A percentile compares a stretch with the other conserved stretches of the same genome.
These are phyloP conservation scores for Alternaria sp. DNA, from an alignment of 2,329 filamentous ascomycete genomes.

Conservation along the genomic window DNA sequence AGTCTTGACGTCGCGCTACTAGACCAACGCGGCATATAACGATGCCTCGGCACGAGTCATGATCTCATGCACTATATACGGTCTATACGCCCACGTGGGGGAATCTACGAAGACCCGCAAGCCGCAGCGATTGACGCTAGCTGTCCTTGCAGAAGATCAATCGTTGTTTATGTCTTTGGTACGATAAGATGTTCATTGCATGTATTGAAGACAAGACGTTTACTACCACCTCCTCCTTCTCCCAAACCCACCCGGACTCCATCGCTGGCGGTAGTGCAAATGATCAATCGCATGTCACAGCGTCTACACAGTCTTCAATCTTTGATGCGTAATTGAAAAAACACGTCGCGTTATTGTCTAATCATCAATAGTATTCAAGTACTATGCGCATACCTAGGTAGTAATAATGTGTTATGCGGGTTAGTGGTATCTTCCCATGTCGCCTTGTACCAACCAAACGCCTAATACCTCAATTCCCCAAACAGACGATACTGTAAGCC, in stretches of 20 bases:
- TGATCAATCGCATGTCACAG: background rate
- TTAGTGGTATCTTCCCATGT: slow-evolving; percentile 10
- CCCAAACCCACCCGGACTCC: background rate
- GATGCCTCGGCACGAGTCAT: slow-evolving; percentile 21
- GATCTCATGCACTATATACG: slow-evolving; percentile 1
- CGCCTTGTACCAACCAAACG: slow-evolving; percentile 3
- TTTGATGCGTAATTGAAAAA: background rate
- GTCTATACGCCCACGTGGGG: slow-evolving; percentile 2
- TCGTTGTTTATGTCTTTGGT: background rate
- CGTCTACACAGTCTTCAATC: background rate
- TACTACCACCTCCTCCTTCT: background rate
- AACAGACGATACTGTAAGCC: background rate
- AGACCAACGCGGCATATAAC: background rate
- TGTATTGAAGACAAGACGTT: background rate
- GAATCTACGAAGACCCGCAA: background rate
- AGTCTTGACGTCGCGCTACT: slow-evolving; percentile 24
- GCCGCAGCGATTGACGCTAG: background rate
- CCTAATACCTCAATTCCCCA: background rate
- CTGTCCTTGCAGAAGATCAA: background rate
- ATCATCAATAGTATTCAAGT: slow-evolving; percentile 1
- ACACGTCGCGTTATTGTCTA: background rate
- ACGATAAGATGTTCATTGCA: background rate
- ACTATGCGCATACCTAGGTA: background rate
- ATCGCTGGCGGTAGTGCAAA: background rate
- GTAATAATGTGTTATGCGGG: background rate